These are phyloP conservation scores for Thelonectria olida DNA, from an alignment of 2,329 filamentous ascomycete species.

Conservation along the genomic window DNA sequence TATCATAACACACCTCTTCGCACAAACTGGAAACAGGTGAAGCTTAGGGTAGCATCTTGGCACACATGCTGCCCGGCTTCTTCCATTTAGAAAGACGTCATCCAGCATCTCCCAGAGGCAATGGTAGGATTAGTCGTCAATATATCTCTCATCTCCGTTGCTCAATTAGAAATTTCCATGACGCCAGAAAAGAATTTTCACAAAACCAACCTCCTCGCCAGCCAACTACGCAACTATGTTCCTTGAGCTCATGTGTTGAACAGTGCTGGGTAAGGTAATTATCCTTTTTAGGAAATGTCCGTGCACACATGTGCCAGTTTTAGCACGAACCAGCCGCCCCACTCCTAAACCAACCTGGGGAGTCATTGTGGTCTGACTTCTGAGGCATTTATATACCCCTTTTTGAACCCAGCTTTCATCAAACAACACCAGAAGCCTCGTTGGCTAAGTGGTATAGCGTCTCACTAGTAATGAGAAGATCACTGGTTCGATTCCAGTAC, in stretches of 20 bases:
- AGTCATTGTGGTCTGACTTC: background rate
- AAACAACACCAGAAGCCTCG: slow-evolving; percentile 16
- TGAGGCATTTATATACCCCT: background rate
- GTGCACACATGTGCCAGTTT: background rate
- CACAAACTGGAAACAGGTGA: too few species aligned
- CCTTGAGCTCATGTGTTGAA: background rate
- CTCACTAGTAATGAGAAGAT: slow-evolving; percentile 32
- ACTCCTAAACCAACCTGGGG: background rate
- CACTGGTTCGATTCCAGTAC: slow-evolving; percentile 30
- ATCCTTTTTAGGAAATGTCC: background rate
- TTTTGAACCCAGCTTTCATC: background rate
- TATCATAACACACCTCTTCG: too few species aligned
- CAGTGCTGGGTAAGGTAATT: slow-evolving; percentile 8
- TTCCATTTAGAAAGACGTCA: too few species aligned
- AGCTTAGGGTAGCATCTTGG: too few species aligned
- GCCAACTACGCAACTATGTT: background rate
- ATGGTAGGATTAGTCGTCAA: too few species aligned
- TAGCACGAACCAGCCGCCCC: background rate
- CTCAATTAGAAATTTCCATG: too few species aligned
- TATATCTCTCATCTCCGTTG: too few species aligned
- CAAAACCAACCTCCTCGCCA: too few species aligned
- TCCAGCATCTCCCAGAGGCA: too few species aligned
- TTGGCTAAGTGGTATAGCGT: slow-evolving; percentile 31
- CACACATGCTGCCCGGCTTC: too few species aligned
- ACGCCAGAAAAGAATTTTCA: too few species aligned